These are phyloP conservation scores for Ascobolus immersus DNA, from an alignment of 495 filamentous ascomycete genomes.

Conservation along the genomic window DNA sequence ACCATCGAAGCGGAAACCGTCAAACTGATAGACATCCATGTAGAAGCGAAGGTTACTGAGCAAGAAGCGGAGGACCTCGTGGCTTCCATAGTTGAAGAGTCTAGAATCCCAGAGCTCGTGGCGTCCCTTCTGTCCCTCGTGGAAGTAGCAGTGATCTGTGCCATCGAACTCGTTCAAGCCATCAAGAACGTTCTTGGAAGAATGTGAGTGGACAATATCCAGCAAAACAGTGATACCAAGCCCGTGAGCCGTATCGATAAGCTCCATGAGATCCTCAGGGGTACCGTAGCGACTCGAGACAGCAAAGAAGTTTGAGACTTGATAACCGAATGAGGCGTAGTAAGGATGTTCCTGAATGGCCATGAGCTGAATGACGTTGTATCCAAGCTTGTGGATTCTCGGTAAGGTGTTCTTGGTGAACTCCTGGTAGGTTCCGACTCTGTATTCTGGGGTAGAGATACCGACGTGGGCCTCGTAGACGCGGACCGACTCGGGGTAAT, in stretches of 20 bases:
- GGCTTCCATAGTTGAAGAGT: constrained; percentile 85
- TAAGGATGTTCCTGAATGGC: constrained; percentile 98
- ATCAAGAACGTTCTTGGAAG: constrained; percentile 86
- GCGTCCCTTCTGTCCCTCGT: constrained; percentile 52
- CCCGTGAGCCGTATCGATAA: constrained; percentile 83
- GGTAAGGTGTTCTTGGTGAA: constrained; percentile 82
- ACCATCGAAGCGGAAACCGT: constrained; percentile 93
- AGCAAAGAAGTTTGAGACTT: constrained; percentile 95
- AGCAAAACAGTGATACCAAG: constrained; percentile 78
- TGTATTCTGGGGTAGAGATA: constrained; percentile 75
- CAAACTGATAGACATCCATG: constrained; percentile 96
- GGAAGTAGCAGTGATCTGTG: constrained; percentile 86
- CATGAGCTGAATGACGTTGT: constrained; percentile 97
- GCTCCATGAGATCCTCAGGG: constrained; percentile 86
- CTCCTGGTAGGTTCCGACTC: constrained; percentile 82
- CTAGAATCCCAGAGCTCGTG: constrained; percentile 92
- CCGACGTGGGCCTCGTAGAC: constrained; percentile 97
- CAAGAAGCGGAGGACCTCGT: constrained; percentile 84
- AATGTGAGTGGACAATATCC: constrained; percentile 93
- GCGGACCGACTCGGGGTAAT: constrained; percentile 60
- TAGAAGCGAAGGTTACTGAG: constrained; percentile 91
- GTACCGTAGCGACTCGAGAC: constrained; percentile 85
- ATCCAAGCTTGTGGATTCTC: constrained; percentile 69
- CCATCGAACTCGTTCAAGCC: constrained; percentile 89
- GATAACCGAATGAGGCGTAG: constrained; percentile 96